phyloP scores from a whole-genome alignment of 352 stramenopile species.

The Phytopythium cucurbitacearum region DNA sequence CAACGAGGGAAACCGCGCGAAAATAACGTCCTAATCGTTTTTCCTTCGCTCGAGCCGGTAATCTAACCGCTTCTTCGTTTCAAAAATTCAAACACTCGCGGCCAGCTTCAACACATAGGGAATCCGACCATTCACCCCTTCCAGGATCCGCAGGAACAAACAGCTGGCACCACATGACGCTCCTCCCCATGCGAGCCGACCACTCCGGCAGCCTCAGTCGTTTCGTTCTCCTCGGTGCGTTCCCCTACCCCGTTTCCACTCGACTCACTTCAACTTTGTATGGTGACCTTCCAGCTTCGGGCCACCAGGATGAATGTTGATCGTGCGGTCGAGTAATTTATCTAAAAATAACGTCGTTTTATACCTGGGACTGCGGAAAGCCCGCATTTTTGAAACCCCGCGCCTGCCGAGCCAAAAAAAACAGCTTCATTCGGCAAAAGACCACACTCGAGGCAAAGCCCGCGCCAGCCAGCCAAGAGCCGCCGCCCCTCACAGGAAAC shows the following conservation, averaged over 20 bases:
- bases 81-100: conserved; percentile 8
- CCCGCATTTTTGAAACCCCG: conserved; percentile 22
- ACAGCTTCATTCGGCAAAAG: conserved; percentile 87
- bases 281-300: background rate
- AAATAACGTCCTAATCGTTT: background rate
- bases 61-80: conserved; percentile 1
- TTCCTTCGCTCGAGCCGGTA: background rate
- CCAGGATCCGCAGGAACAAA: background rate
- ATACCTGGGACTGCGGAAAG: conserved; percentile 7
- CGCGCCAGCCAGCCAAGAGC: conserved; percentile 68
- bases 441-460: conserved; percentile 70
- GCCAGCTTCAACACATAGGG: background rate
- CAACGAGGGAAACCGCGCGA: background rate
- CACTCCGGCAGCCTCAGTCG: conserved; percentile 5
- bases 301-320: no score
- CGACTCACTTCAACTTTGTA: background rate
- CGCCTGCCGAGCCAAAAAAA: conserved; percentile 24
- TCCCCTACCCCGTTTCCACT: background rate
- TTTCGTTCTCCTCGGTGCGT: conserved; percentile 4
- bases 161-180: background rate
- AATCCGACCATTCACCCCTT: background rate
- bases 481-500: conserved; percentile 6
- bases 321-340: no score
- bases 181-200: background rate
- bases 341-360: conserved; percentile 11